Evolutionary conservation across 75 land plant species (phyloP), one percentile per base, ranked within the genome.

Genomic region (Pinus albicaulis): DNA sequence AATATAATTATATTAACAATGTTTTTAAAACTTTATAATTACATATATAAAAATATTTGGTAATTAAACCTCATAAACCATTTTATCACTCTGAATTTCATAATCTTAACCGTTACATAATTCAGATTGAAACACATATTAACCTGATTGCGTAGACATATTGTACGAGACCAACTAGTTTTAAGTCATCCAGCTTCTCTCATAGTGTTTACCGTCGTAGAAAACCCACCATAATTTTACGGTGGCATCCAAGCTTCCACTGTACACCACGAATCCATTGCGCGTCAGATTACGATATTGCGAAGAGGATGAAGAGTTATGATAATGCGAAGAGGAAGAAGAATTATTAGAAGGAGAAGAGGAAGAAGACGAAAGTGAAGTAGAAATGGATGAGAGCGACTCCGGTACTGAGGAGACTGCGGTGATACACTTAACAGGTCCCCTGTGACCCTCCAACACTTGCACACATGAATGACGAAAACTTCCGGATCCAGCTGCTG

Each of bases 391-490:
- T 24, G 64, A 61, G 3, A 26, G 26, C 4, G 13, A 61, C 4
- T 25, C 64, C 0, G 48, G n/a, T 15, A 71, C 20, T 1, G 48
- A 41, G 1, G 57, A 22, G 7, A 58, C 81, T 31, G 71, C 88
- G 26, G 91, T 84, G 71, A 89, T 15, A 66, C 84, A 91, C 66
- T 80, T 83, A 17, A 91, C 90, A 5, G 92, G 88, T 25, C 86
- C 92, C 28, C 69, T 56, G 64, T 91, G 92, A 8, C 91, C 92
- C 61, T 81, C 80, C 64, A 91, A 3, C 25, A 88, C 90, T 8
- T 84, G 80, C n/a, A 91, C 36, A 56, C 92, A 88, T 34, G 64
- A 74, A 75, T 87, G 89, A 7, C 1, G 11, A 8, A 48, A 48
- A 10, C 52, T 48, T 48, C 11, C 11, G 10, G 5, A 22, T 0